Evolutionary conservation across 148 eudicot species (phyloP), one percentile per base, ranked within the genome.

Genomic region (Rhododendron mucronatum): DNA sequence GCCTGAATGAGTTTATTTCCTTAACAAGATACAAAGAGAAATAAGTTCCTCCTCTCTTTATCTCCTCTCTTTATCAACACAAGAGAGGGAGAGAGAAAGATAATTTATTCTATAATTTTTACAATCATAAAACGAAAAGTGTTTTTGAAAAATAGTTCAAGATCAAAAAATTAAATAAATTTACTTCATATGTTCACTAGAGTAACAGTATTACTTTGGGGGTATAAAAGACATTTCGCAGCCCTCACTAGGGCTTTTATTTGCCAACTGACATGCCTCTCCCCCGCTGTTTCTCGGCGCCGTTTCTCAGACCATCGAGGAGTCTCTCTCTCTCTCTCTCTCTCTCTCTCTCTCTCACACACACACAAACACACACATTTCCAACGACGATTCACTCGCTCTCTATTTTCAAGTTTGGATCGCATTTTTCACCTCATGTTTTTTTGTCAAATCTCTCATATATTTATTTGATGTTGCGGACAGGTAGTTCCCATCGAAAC

Each of bases 241-340:
- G 55, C 84, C 84, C 55, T 59, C 44, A 21, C 26, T 48, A 71
- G 80, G 80, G 80, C 23, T 84, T 84, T 47, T 51, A 73, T 84
- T 21, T 21, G 28, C 18, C 3, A 20, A 35, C 9, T 2, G 28
- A 5, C 15, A 6, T 6, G 0, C 23, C 11, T 45, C 26, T 67
- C 44, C 47, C 79, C n/a, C 20, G 33, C 33, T 13, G 57, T 33
- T 12, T 59, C 74, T 82, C 2, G 45, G 44, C 44, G 21, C 45
- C 85, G 50, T 13, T 26, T 74, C 85, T 69, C 57, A 8, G 30
- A 65, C 77, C 73, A 5, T 12, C 7, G 37, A 26, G 23, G 15
- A 30, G 0, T 7, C 2, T 45, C 28, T 39, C n/a, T 37, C 20
- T 45, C 26, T 39, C 59, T 65, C 11, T 45, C 28, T 39, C n/a